Evolutionary conservation across 768 basidiomycete species (phyloP).

Genomic region (Tephrocybe sp.): DNA sequence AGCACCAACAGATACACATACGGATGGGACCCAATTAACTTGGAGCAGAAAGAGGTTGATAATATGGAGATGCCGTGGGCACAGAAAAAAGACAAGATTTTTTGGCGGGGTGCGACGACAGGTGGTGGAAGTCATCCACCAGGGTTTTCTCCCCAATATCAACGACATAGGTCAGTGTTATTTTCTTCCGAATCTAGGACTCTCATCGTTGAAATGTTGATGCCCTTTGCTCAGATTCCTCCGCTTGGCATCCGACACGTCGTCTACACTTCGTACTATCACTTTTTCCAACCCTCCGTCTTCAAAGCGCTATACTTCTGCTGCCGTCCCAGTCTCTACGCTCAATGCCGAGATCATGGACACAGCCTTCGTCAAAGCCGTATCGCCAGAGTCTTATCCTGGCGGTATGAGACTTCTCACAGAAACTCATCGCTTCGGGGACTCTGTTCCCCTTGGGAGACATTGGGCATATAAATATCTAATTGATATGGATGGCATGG

Average conservation of each 20-base stretch:
- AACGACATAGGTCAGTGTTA: slow-evolving; percentile 78
- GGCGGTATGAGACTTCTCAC: slow-evolving; percentile 68
- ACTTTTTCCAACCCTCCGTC: slow-evolving; percentile 66
- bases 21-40: slow-evolving; percentile 80
- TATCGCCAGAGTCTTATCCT: slow-evolving; percentile 69
- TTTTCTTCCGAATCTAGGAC: not conserved
- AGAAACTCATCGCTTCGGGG: slow-evolving; percentile 63
- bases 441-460: slow-evolving; percentile 76
- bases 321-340: slow-evolving; percentile 50
- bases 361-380: slow-evolving; percentile 77
- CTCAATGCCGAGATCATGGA: slow-evolving; percentile 87
- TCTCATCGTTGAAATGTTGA: not conserved
- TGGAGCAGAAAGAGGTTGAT: slow-evolving; percentile 73
- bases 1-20: slow-evolving; percentile 83
- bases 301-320: slow-evolving; percentile 57
- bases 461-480: slow-evolving; percentile 95
- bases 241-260: slow-evolving; percentile 65
- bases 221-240: slow-evolving; percentile 45
- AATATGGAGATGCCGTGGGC: slow-evolving; percentile 90
- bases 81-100: slow-evolving; percentile 79
- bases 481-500: slow-evolving; percentile 92
- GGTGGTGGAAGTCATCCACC: slow-evolving; percentile 89
- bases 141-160: slow-evolving; percentile 80
- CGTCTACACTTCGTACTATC: slow-evolving; percentile 55
- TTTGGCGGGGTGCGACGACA: slow-evolving; percentile 96